Percentiles rank a stretch among this genome's conserved stretches.
Conservation (phyloP, 805 yeast species). For the Hermanozyma aechmeae region DNA sequence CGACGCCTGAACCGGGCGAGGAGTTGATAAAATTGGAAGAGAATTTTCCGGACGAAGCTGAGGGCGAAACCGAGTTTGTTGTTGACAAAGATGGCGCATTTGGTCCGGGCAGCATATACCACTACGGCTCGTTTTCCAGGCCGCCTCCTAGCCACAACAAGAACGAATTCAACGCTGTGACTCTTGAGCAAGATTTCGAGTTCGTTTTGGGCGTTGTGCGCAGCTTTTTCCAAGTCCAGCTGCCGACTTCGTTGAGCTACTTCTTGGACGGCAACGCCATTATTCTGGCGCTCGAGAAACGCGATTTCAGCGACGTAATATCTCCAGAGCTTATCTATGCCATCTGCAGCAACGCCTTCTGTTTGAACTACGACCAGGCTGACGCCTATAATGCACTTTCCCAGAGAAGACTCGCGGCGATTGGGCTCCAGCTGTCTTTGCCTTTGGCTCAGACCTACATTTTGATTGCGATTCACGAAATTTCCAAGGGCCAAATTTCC, state of each 20-base stretch:
- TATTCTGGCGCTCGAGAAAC: slow-evolving; percentile 5
- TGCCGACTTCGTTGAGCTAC: slow-evolving; percentile 2
- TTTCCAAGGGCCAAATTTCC: slow-evolving; percentile 8
- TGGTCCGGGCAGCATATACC: slow-evolving; percentile 11
- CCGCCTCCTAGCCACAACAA: slow-evolving; percentile 1
- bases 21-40: slow-evolving; percentile 3
- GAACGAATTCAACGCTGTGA: slow-evolving; percentile 1
- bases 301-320: slow-evolving; percentile 5
- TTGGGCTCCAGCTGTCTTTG: slow-evolving; percentile 4
- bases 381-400: slow-evolving; percentile 7
- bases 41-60: slow-evolving; percentile 1
- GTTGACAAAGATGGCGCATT: slow-evolving; percentile 5
- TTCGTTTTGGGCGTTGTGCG: slow-evolving; percentile 7
- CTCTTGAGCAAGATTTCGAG: slow-evolving; percentile 7
- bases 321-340: slow-evolving; percentile 7
- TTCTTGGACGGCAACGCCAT: slow-evolving; percentile 6
- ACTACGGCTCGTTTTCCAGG: slow-evolving; percentile 1
- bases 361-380: slow-evolving; percentile 5
- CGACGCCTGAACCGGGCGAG: too few species aligned
- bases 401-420: slow-evolving; percentile 4
- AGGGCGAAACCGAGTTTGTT: slow-evolving; percentile 1
- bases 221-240: slow-evolving; percentile 5
- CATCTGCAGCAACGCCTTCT: slow-evolving; percentile 7
- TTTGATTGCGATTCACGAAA: slow-evolving; percentile 7
- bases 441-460: slow-evolving; percentile 9